Conservation (phyloP, 495 filamentous ascomycete species). For the Monascus purpureus region DNA sequence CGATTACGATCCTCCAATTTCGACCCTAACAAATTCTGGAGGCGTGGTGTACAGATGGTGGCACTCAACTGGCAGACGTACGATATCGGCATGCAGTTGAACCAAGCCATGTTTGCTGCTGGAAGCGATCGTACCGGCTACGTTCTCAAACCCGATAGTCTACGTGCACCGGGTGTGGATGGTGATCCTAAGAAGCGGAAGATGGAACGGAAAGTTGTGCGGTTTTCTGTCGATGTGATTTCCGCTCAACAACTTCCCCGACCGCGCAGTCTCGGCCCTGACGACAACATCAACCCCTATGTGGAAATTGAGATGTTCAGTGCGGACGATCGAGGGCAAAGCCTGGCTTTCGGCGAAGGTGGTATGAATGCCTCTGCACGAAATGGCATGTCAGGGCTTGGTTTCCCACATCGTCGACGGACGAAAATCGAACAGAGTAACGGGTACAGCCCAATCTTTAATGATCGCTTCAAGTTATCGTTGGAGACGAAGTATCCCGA, state of each 20-base stretch:
- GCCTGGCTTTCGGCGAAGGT: slow-evolving; percentile 47
- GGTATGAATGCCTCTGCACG: slow-evolving; percentile 57
- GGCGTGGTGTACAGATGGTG: slow-evolving; percentile 90
- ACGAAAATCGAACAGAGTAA: slow-evolving; percentile 72
- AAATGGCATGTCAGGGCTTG: slow-evolving; percentile 55
- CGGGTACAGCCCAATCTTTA: slow-evolving; percentile 82
- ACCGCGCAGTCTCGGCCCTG: slow-evolving; percentile 51
- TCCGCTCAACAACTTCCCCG: slow-evolving; percentile 90
- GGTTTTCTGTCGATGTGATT: slow-evolving; percentile 74
- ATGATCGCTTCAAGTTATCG: slow-evolving; percentile 57
- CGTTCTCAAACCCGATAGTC: slow-evolving; percentile 79
- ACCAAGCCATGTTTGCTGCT: slow-evolving; percentile 96
- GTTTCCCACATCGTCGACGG: slow-evolving; percentile 60
- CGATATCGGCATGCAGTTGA: slow-evolving; percentile 85
- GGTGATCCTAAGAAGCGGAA: slow-evolving; percentile 22
- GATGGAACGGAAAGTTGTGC: slow-evolving; percentile 57
- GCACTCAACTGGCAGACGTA: slow-evolving; percentile 98
- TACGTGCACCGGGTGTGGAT: slow-evolving; percentile 45
- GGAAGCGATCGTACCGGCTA: slow-evolving; percentile 80
- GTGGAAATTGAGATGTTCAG: slow-evolving; percentile 89
- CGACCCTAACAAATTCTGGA: slow-evolving; percentile 83
- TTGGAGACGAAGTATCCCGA: slow-evolving; percentile 84
- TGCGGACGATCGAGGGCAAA: slow-evolving; percentile 74
- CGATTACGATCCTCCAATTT: slow-evolving; percentile 83
- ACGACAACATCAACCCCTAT: slow-evolving; percentile 76